Evolutionary conservation across 2,329 filamentous ascomycete species (phyloP), one percentile per base, ranked within the genome.

Genomic region (Neopestalotiopsis clavispora): DNA sequence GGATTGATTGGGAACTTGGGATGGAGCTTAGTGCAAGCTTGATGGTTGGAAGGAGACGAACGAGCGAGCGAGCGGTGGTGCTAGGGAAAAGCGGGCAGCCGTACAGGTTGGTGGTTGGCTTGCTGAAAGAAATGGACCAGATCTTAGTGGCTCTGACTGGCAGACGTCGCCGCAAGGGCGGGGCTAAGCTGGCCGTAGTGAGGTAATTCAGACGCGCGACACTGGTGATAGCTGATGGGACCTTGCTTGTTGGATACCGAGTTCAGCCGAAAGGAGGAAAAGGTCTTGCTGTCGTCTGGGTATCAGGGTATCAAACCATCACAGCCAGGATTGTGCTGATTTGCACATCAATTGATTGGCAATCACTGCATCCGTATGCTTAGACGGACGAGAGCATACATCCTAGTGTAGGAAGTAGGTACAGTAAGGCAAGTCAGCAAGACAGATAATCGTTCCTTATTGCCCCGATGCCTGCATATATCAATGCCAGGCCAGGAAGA

Each of bases 121-220:
- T 23, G 20, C 56, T 67, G 20, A 38, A 38, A 38, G 65, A 67
- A 67, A 59, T 67, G 56, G 32, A 17, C 65, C 56, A 67, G 65
- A 60, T 67, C 65, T 67, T 40, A 67, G 65, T 67, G 65, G 65
- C 30, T 60, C 65, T 60, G 17, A 67, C 28, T 67, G 65, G 65
- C 60, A 67, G 56, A 52, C 65, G 65, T 67, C 56, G 65, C 65
- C 65, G 65, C 52, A 59, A 30, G 40, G 52, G 65, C 34, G 56
- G 65, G 65, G 65, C 65, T 17, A 56, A 23, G 42, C 34, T 34
- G 20, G 38, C 40, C n/a, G 63, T 65, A 67, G 65, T 67, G 65
- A 67, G 65, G 65, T 67, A 67, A 67, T 67, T 67, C 65, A 60
- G 52, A 56, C 20, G 56, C 56, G 52, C 65, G 20, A 28, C 23